Base-by-base conservation (phyloP, 2,329 filamentous ascomycete species). In the Periconia sp. region DNA sequence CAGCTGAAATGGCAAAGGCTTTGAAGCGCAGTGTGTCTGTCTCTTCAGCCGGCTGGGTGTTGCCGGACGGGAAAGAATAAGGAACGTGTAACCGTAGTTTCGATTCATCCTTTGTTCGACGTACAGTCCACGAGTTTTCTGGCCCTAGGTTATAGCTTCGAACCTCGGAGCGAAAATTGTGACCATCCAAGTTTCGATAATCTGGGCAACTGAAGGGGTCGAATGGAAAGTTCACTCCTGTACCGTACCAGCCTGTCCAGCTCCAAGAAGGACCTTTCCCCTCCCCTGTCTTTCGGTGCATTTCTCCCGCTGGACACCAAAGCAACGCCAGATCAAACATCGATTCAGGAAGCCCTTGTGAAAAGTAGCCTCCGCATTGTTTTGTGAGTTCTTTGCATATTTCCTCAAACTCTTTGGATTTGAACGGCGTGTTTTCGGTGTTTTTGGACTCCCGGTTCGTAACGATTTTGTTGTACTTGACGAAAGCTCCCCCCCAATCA, bases 201-300 rank as follows among this genome's bases (percentile, higher is more conserved):
- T 72, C 70, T 14, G 68, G 70, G 35, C 65, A 63, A 47, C 57
- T 72, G 13, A 65, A 66, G 1, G 65, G 68, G 49, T 72, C 70
- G 37, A 72, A 70, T 1, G 70, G 70, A 48, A 70, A 72, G 42
- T 65, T 70, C 6, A 70, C 58, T 2, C 50, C 50, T 1, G 47
- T 15, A 10, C 69, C 68, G 5, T 49, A 41, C 56, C 66, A 69
- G 0, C 62, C 63, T 3, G 56, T 62, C 69, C 69, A 73, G 50
- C 68, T 71, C 70, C 69, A 73, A 1, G 64, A 63, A 14, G 70
- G 70, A 20, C 68, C 65, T 11, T 40, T 49, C 2, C 49, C 27
- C 13, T 61, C 47, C 3, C 19, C 15, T 27, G 33, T 13, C 41
- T 57, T 58, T 11, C 54, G 55, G n/a, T 54, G 55, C 8, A 63